phyloP scores from a whole-genome alignment of 2,329 filamentous ascomycete genomes.

The Colletotrichum sp. region DNA sequence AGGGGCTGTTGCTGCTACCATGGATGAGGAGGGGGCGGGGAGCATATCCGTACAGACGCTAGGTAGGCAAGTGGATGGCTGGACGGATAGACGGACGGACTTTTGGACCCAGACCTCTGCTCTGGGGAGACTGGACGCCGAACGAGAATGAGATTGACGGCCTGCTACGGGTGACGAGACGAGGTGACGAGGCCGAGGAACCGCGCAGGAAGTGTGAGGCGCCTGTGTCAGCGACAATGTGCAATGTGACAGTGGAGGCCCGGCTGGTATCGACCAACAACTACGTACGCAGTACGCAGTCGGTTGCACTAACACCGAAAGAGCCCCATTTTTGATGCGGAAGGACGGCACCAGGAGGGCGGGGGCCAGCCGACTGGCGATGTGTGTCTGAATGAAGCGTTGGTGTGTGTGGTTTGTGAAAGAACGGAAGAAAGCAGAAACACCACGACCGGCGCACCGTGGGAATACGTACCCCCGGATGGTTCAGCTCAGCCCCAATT shows the following conservation, averaged over 20 bases:
- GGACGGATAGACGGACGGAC: not conserved
- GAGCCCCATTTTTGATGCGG: not conserved
- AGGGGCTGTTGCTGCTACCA: not conserved
- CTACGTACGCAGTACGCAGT: too few relatives aligned
- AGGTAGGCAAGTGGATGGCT: not conserved
- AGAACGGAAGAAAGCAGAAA: not conserved
- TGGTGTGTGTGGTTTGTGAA: not conserved
- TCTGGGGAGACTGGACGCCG: not conserved
- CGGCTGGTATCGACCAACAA: not conserved
- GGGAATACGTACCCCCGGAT: not conserved
- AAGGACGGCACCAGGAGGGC: conserved; percentile 8
- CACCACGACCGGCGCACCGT: not conserved
- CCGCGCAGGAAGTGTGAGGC: not conserved
- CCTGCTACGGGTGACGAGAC: not conserved
- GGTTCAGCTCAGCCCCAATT: conserved; percentile 1
- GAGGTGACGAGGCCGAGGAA: not conserved
- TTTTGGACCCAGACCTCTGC: not conserved
- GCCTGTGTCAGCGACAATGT: conserved; percentile 1
- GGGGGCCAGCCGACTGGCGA: not conserved
- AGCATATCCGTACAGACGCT: not conserved
- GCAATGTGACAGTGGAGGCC: not conserved
- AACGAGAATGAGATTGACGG: not conserved
- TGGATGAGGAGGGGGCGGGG: not conserved
- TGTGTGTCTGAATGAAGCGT: not conserved
- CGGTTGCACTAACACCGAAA: not conserved